Base-by-base conservation (phyloP, 78 protist genomes). In the Monocercomonoides exilis region DNA sequence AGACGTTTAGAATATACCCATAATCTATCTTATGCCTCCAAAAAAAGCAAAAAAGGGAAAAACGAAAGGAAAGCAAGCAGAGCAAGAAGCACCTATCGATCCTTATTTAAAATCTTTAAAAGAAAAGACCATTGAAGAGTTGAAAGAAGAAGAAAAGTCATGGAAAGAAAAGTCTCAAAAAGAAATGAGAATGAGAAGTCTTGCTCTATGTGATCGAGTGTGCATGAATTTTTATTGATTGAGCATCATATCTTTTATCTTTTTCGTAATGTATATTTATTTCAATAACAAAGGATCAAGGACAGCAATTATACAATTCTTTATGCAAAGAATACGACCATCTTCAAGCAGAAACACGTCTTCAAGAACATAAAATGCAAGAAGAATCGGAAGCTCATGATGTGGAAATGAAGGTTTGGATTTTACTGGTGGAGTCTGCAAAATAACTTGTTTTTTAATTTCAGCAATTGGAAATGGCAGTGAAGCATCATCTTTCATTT, bases 401-500 rank as follows among this genome's bases (percentile, higher is more conserved):
- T 29, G 38, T 54, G 11, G 38, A 21, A 21, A 54, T 54, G 70
- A 54, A 21, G 70, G 70, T 54, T 54, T 54, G 70, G 21, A 54
- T 29, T 21, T 29, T 11, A 11, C 70, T 54, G 11, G n/a, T n/a
- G n/a, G n/a, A n/a, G 11, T 54, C 70, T 54, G 38, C 70, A 11
- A 54, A 54, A 54, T 54, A 54, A 29, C 70, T 21, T n/a, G n/a
- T n/a, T n/a, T n/a, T n/a, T n/a, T n/a, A n/a, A n/a, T n/a, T 54
- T 54, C 70, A 54, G 70, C 70, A 54, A 54, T 54, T 54, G 70
- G 70, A 54, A 54, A 54, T 54, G 70, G 70, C 11, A 54, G 70
- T 54, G 70, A 54, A 54, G 21, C 11, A 11, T 54, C 70, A 54
- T 29, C 11, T 21, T 29, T 11, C 11, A 29, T 54, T 29, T 21